Base-by-base conservation (phyloP, 305 asterid genomes). In the Fraxinus paxiana region DNA sequence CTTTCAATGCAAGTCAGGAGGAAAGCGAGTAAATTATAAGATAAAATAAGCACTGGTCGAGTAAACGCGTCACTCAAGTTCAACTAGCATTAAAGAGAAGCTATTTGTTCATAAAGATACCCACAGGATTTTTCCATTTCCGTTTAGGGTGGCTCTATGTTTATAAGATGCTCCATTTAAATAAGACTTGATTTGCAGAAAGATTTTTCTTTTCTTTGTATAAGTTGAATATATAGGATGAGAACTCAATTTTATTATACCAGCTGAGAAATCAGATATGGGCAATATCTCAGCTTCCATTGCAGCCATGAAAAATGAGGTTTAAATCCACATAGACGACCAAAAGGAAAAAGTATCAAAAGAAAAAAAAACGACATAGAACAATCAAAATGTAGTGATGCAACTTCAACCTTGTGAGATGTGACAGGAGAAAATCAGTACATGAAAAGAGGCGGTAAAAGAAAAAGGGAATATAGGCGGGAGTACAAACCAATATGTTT, bases 401-500 rank as follows among this genome's bases (percentile, higher is more conserved):
- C 61, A 48, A 24, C 34, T 48, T 33, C 18, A 46, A 41, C 34
- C 12, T 75, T 56, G 15, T 18, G 63, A 69, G 54, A 43, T 43
- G 54, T 43, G 54, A 43, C n/a, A 69, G 2, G 37, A 63, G 37
- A 31, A 15, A 73, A 69, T 26, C 26, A 22, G 69, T 48, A 69
- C 34, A 61, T 1, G 15, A 77, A 43, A 31, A n/a, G 33, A 61
- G 28, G 41, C 9, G 24, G 59, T 79, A n/a, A 75, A 72, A 72
- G 28, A 10, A 56, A 28, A 31, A 63, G 69, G 4, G 34, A 33
- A n/a, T 30, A 22, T 8, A 43, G 71, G 34, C 81, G 48, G 12
- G 69, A 24, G 1, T 5, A 86, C 93, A 3, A 56, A 95, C 99
- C 97, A 95, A 88, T 87, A 93, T 95, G 33, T 92, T 93, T 76